phyloP scores from a whole-genome alignment of 2,329 filamentous ascomycete species.

The Botrytis paeoniae region DNA sequence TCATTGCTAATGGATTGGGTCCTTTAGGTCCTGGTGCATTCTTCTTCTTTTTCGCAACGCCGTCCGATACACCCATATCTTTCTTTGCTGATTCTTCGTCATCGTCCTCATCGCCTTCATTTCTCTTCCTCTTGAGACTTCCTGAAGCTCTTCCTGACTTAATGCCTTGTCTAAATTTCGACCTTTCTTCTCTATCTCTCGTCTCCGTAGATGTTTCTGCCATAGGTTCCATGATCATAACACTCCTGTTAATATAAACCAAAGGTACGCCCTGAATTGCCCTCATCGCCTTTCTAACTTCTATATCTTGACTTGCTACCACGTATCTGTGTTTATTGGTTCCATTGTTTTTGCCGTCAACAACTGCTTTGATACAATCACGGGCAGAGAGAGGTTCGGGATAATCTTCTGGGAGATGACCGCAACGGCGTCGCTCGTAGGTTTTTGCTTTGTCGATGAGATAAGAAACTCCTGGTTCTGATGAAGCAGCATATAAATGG shows the following conservation, averaged over 20 bases:
- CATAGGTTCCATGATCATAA: constrained; percentile 80
- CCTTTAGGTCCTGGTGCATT: constrained; percentile 61
- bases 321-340: constrained; percentile 78
- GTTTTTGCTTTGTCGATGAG: constrained; percentile 72
- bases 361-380: constrained; percentile 70
- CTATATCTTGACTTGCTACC: constrained; percentile 68
- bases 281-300: constrained; percentile 61
- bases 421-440: constrained; percentile 73
- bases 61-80: constrained; percentile 25
- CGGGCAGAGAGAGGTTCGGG: constrained; percentile 65
- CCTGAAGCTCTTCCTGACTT: constrained; percentile 48
- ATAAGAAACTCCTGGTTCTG: constrained; percentile 47
- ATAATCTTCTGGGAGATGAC: constrained; percentile 70
- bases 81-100: constrained; percentile 28
- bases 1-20: constrained; percentile 68
- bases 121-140: constrained; percentile 39
- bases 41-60: constrained; percentile 49
- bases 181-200: constrained; percentile 65
- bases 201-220: constrained; percentile 61
- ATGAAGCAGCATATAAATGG: constrained; percentile 66
- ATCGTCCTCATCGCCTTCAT: constrained; percentile 36
- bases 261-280: constrained; percentile 69
- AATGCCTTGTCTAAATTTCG: constrained; percentile 70
- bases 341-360: constrained; percentile 71
- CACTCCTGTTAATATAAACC: constrained; percentile 74